These are phyloP conservation scores for Prosopis cineraria DNA, from an alignment of 306 rosid genomes.

Conservation along the genomic window DNA sequence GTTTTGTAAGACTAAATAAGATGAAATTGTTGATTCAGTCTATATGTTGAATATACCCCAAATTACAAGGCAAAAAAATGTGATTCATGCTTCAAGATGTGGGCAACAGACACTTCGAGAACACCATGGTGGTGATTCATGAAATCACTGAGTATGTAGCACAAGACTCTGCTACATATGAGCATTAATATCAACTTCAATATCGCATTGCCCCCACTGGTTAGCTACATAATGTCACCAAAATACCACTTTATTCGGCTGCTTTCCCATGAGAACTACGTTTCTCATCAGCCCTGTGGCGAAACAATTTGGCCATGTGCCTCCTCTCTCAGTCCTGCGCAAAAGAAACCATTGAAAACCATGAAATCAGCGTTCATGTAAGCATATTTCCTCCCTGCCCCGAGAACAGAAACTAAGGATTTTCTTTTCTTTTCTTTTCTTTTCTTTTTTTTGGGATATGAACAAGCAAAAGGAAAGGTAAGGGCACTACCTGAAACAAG, in stretches of 20 bases:
- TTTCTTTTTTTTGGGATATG: neutral
- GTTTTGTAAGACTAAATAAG: neutral
- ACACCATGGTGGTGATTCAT: conserved; percentile 29
- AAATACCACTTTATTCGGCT: conserved; percentile 33
- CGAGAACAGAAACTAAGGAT: neutral
- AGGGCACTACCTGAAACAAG: neutral
- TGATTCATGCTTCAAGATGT: conserved; percentile 2
- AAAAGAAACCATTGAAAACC: neutral
- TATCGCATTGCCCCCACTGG: neutral
- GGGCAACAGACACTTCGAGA: conserved; percentile 15
- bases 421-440: no score
- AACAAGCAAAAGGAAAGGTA: neutral
- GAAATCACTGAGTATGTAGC: neutral
- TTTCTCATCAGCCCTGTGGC: conserved; percentile 76
- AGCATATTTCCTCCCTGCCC: neutral
- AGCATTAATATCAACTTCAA: neutral
- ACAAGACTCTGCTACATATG: conserved; percentile 30
- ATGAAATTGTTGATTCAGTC: neutral
- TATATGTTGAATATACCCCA: neutral
- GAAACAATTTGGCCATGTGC: conserved; percentile 84
- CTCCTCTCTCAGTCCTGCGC: conserved; percentile 92
- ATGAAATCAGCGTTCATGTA: neutral
- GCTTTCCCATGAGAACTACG: conserved; percentile 24
- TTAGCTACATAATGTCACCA: no score
- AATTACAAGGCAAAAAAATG: conserved; percentile 16